These are phyloP conservation scores for Aspergillus affinis DNA, from an alignment of 495 filamentous ascomycete species.

Conservation along the genomic window DNA sequence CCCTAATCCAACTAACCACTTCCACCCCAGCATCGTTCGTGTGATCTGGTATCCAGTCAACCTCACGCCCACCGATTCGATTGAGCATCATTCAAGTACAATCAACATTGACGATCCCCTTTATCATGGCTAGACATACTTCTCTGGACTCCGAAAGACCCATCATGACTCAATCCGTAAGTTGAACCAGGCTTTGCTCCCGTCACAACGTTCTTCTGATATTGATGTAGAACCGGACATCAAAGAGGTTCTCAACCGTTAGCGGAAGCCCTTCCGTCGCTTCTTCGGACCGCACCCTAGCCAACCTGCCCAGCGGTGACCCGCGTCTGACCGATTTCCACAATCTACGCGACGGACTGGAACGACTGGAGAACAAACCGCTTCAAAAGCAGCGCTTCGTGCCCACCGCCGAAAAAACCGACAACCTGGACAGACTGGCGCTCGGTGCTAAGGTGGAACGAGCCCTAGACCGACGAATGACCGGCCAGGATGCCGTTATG, in stretches of 20 bases:
- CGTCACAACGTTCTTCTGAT: background rate
- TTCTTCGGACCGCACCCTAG: slow-evolving; percentile 59
- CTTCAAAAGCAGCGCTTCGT: slow-evolving; percentile 82
- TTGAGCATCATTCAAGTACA: background rate
- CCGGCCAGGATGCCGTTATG: slow-evolving; percentile 87
- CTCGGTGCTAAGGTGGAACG: slow-evolving; percentile 93
- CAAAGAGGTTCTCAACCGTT: slow-evolving; percentile 79
- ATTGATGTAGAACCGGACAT: slow-evolving; percentile 57
- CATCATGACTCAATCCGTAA: slow-evolving; percentile 74
- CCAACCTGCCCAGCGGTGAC: slow-evolving; percentile 57
- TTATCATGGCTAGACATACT: slow-evolving; percentile 55
- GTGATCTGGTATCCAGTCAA: background rate
- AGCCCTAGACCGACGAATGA: slow-evolving; percentile 86
- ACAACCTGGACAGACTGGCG: slow-evolving; percentile 84
- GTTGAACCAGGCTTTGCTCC: slow-evolving; percentile 29
- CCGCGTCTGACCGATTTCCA: slow-evolving; percentile 69
- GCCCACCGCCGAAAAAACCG: slow-evolving; percentile 76
- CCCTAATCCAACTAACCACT: background rate
- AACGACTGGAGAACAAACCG: slow-evolving; percentile 89
- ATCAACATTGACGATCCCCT: background rate
- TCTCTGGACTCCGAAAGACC: slow-evolving; percentile 73
- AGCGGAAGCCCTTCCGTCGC: slow-evolving; percentile 72
- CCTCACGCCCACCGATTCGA: background rate
- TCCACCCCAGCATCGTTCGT: background rate
- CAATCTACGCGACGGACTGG: slow-evolving; percentile 76